Evolutionary conservation across 805 yeast species (phyloP), one percentile per base, ranked within the genome.

Genomic region (Myxozyma monticola): DNA sequence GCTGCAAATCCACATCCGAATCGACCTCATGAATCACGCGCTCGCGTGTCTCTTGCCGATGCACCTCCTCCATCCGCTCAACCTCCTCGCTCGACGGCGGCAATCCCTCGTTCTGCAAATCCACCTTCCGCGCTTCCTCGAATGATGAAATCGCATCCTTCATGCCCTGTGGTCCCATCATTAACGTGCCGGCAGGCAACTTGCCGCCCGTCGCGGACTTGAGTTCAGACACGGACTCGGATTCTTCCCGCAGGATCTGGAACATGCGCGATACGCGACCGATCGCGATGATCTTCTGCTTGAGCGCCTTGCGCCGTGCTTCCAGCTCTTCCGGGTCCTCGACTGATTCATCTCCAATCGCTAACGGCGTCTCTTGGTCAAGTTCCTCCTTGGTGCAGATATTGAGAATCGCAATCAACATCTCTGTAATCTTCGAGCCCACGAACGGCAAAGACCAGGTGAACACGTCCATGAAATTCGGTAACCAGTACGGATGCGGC

Each of bases 371-470:
- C 39, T 10, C 40, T 62, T 84, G 88, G 49, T 83, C 91, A 51
- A 91, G 76, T 68, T 91, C 99, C 65, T 91, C 96, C 64, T 90
- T 95, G 0, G 97, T 86, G 71, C 99, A 91, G 49, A 93, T 87
- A 68, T 91, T 91, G 66, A 93, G 76, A 34, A 91, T 86, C 0
- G 93, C 80, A 20, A 88, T 85, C 64, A 91, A 76, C 85, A 91
- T 90, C 66, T 93, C 98, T 12, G 96, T 87, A 47, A 90, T 52
- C 65, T 93, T 88, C 67, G 91, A 96, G 18, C 97, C 98, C 21
- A 93, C 97, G 72, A 93, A 91, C 6, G 98, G 99, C 49, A 91
- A 73, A 1, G 96, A 87, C 98, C 98, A 93, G 9, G 96, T 85
- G 68, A 91, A 91, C 5, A 91, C 96, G 68, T 93, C 97, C 95